Evolutionary conservation across 2,329 filamentous ascomycete genomes (phyloP), one percentile per base, ranked within the genome.

Genomic region (Ceratocystis harringtonii): DNA sequence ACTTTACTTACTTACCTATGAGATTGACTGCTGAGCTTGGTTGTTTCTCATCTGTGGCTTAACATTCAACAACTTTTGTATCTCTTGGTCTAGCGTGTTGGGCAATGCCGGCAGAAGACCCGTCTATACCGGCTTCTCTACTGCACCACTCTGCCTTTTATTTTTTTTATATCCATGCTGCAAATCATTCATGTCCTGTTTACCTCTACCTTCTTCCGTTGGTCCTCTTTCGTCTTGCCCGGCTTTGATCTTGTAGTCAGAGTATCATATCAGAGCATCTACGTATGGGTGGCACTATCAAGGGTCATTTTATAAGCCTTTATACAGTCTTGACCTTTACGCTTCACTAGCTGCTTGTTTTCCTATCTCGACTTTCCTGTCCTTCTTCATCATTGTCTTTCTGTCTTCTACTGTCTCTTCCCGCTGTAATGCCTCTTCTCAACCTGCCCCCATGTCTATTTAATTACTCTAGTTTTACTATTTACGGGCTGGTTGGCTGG

Each of bases 141-240:
- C 48, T 28, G 19, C 48, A 7, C 15, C 45, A n/a, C 19, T 7
- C 48, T 6, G 58, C 28, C 44, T 60, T 44, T 22, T 58, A 17
- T 36, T 36, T 43, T 43, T 62, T 62, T 62, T 62, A 44, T 45
- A 43, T 62, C 32, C 43, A 44, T 62, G 60, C 55, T 25, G 55
- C 30, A 58, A 58, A 58, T 36, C 55, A 19, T 19, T 58, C 17
- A n/a, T 32, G 55, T 58, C 17, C n/a, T 58, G 55, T 36, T 58
- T 52, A 28, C 17, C 10, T 12, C 22, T 10, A 28, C 48, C 25
- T 28, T 52, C 3, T 52, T 52, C 22, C 48, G 15, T n/a, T 15
- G 48, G 48, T 15, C 22, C 22, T 52, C 22, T 28, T 28, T 5
- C 10, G 22, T 6, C 48, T 25, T 52, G 36, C 36, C 36, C 3